Evolutionary conservation across 2,329 filamentous ascomycete genomes (phyloP).

Genomic region (Colletotrichum cereale): DNA sequence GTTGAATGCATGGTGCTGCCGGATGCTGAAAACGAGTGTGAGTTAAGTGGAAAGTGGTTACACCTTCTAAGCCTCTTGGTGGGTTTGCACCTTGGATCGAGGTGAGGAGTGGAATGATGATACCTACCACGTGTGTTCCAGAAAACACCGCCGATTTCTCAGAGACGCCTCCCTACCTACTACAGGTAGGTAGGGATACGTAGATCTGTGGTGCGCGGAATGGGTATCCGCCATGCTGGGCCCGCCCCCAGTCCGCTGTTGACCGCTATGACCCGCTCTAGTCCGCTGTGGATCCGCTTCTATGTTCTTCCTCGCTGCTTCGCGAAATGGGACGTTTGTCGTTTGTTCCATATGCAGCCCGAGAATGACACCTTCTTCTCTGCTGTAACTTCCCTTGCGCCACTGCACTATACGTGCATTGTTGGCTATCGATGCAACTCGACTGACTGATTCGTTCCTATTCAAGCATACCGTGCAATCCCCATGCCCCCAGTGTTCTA

Average conservation of each 20-base stretch:
- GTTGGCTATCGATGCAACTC: not conserved
- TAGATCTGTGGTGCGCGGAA: too few species aligned
- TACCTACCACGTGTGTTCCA: too few species aligned
- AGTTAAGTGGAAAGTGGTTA: not conserved
- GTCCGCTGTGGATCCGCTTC: not conserved
- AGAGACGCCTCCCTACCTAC: too few species aligned
- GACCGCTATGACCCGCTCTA: not conserved
- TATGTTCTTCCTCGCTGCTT: not conserved
- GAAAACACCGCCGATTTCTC: too few species aligned
- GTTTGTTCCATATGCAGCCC: not conserved
- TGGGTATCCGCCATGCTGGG: not conserved
- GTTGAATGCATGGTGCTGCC: not conserved
- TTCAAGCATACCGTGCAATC: not conserved
- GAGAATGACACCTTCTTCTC: not conserved
- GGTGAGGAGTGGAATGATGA: not conserved
- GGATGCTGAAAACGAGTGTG: not conserved
- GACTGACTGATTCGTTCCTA: not conserved
- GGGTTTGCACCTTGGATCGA: not conserved
- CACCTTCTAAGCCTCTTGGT: not conserved
- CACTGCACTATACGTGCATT: not conserved
- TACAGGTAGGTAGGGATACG: too few species aligned
- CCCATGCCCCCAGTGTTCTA: not conserved
- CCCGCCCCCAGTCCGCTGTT: not conserved
- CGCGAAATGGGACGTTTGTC: not conserved
- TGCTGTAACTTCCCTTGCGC: not conserved